These are phyloP conservation scores for Echeveria elegans DNA, from an alignment of 164 flowering plant species.

Conservation along the genomic window DNA sequence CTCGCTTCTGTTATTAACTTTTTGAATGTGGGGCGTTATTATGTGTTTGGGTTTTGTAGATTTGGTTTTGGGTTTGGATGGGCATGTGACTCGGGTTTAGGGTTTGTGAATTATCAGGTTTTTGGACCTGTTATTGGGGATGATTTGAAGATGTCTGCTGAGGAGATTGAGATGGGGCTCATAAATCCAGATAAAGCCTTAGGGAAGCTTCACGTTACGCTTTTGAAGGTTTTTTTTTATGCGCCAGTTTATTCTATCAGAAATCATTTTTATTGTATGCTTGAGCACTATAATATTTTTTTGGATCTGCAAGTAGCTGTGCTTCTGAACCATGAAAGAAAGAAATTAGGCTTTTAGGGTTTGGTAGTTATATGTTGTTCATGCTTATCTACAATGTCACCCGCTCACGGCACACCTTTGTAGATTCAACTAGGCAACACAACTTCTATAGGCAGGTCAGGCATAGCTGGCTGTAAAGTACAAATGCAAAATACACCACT, in stretches of 20 bases:
- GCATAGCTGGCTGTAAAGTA: too few species aligned
- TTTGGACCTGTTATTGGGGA: constrained; percentile 49
- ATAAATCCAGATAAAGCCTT: constrained; percentile 38
- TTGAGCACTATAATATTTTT: too few species aligned
- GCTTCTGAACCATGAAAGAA: too few species aligned
- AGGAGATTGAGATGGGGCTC: constrained; percentile 68
- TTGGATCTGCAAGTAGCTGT: too few species aligned
- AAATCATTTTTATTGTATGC: too few species aligned
- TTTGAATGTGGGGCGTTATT: constrained; percentile 32
- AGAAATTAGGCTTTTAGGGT: too few species aligned
- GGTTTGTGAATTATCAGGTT: constrained; percentile 29
- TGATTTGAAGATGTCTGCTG: constrained; percentile 60
- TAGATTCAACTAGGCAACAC: too few species aligned
- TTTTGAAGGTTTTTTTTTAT: constrained; percentile 50
- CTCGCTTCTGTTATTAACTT: constrained; percentile 84
- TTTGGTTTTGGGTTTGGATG: background rate
- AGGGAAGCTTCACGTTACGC: constrained; percentile 49
- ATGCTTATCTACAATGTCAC: too few species aligned
- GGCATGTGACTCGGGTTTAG: background rate
- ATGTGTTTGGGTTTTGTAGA: background rate
- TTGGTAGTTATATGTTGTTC: too few species aligned
- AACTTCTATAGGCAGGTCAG: too few species aligned
- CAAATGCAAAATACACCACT: too few species aligned
- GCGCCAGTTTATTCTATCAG: background rate
- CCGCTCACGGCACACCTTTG: too few species aligned